These are phyloP conservation scores for Epichloe glyceriae DNA, from an alignment of 2,329 filamentous ascomycete genomes.

Conservation along the genomic window DNA sequence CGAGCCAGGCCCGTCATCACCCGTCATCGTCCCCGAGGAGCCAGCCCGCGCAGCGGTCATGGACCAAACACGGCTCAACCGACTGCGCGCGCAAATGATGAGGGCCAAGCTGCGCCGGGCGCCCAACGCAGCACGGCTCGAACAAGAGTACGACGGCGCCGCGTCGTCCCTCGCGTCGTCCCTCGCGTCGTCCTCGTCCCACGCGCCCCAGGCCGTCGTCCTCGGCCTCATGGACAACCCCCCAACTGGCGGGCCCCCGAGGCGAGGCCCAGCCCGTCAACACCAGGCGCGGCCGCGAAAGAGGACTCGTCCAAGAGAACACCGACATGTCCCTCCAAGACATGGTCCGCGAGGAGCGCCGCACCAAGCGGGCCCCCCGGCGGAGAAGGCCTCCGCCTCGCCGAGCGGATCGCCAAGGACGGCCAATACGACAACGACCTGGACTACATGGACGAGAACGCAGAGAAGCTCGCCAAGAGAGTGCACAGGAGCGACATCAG, in stretches of 20 bases:
- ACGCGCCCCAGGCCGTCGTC: slow-evolving; percentile 53
- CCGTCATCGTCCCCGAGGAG: slow-evolving; percentile 43
- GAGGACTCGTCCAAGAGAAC: slow-evolving; percentile 77
- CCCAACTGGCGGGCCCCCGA: slow-evolving; percentile 64
- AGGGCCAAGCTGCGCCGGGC: slow-evolving; percentile 79
- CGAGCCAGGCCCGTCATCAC: slow-evolving; percentile 32
- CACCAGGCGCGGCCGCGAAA: slow-evolving; percentile 70
- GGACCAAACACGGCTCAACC: slow-evolving; percentile 73
- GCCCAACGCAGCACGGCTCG: slow-evolving; percentile 61
- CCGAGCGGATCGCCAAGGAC: slow-evolving; percentile 90
- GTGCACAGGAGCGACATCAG: slow-evolving; percentile 81
- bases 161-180: slow-evolving; percentile 43
- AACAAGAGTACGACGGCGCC: slow-evolving; percentile 72
- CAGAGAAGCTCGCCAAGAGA: slow-evolving; percentile 71
- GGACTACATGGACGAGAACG: slow-evolving; percentile 97
- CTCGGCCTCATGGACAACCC: slow-evolving; percentile 82
- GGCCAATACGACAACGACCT: slow-evolving; percentile 81
- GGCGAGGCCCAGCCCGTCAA: slow-evolving; percentile 65
- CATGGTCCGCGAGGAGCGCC: slow-evolving; percentile 89
- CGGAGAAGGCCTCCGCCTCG: slow-evolving; percentile 70
- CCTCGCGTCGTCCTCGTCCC: neutral
- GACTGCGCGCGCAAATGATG: slow-evolving; percentile 87
- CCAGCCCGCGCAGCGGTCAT: slow-evolving; percentile 27
- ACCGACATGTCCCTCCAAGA: slow-evolving; percentile 94
- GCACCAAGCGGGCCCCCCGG: slow-evolving; percentile 63